These are phyloP conservation scores for Leccinum angustisporum DNA, from an alignment of 1,284 basidiomycete genomes.

Conservation along the genomic window DNA sequence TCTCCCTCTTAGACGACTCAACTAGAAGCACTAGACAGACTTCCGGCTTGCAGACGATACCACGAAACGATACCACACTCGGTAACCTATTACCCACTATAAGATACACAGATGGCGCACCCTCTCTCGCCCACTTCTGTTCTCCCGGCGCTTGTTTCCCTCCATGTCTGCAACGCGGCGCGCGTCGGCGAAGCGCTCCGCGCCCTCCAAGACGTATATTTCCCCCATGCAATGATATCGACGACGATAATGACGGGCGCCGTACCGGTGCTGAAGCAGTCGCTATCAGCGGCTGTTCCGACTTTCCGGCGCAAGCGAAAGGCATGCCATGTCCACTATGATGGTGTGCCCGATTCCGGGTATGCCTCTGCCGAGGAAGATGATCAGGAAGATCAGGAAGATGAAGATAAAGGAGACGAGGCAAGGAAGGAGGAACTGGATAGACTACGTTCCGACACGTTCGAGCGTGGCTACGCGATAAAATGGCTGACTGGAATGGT, in stretches of 20 bases:
- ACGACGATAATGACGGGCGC: background rate
- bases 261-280: constrained; percentile 17
- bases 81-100: background rate
- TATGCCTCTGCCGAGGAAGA: constrained; percentile 65
- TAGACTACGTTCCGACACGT: constrained; percentile 45
- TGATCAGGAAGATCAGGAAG: constrained; percentile 32
- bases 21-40: background rate
- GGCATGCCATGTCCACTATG: constrained; percentile 37
- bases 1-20: constrained; percentile 12
- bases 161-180: constrained; percentile 35
- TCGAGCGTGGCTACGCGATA: constrained; percentile 55
- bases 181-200: constrained; percentile 16
- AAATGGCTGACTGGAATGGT: constrained; percentile 65
- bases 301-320: constrained; percentile 16
- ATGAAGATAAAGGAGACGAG: constrained; percentile 13
- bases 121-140: constrained; percentile 40
- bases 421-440: constrained; percentile 21
- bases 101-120: constrained; percentile 15
- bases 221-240: constrained; percentile 23
- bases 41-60: background rate
- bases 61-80: constrained; percentile 11
- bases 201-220: constrained; percentile 48
- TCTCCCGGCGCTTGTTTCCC: constrained; percentile 48
- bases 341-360: constrained; percentile 54
- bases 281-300: constrained; percentile 12